Evolutionary conservation across 2,329 filamentous ascomycete species (phyloP), one percentile per base, ranked within the genome.

Genomic region (Ascochyta pisi): DNA sequence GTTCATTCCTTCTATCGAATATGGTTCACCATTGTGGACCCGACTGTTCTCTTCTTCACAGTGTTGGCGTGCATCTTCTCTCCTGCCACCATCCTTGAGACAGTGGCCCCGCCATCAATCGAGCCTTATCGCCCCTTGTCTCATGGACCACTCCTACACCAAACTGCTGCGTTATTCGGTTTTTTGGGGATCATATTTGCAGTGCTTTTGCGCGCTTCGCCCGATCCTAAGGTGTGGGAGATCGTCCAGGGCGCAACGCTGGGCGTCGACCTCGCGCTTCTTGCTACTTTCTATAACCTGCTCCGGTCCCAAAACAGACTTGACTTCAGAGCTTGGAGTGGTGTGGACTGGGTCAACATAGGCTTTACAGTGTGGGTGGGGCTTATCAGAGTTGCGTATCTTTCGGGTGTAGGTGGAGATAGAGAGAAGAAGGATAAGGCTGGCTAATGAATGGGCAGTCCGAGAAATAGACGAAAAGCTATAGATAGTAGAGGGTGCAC

Each of bases 11-110:
- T 61, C 27, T 58, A 61, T 22, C 41, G 48, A 19, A 50, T 57
- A 16, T 61, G 58, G 58, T 61, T 61, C 34, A 61, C 58, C 27
- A 52, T 16, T 10, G 45, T 61, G 3, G 58, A 61, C n/a, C 58
- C 58, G 13, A 38, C 41, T 13, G 44, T 56, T 13, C 45, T 58
- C 31, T 48, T 59, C 41, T 38, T 61, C 34, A 61, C 58, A 12
- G 46, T 49, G n/a, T 6, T 61, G 26, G n/a, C 26, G 3, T 58
- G 51, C 37, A 50, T 61, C 45, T 41, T 54, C 33, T 41, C 45
- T 6, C 51, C 55, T 2, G 51, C 44, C 1, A 46, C 37, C 9
- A 40, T 51, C 8, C 46, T 56, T 12, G 41, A 51, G 15, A 51
- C 44, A 4, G 40, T 42, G 4, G 43, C 59, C 5, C 58, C 56